Percentiles rank a stretch among this genome's conserved stretches.
These are phyloP conservation scores for Cercospora citrullina DNA, from an alignment of 2,329 filamentous ascomycete genomes.

Conservation along the genomic window DNA sequence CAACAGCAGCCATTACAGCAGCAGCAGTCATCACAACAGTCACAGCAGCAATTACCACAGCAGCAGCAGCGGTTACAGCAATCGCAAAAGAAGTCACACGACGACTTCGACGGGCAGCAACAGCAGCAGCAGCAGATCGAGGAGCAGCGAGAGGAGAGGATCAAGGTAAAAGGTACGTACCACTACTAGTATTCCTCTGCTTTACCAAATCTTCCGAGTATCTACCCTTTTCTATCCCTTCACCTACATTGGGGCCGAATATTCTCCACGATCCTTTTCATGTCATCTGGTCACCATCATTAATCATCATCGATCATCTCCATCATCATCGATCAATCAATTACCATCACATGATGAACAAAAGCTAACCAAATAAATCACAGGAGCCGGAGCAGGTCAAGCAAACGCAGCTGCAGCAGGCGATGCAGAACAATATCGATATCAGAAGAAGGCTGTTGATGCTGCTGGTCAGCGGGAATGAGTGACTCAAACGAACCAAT, in stretches of 20 bases:
- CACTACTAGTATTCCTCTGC: no score
- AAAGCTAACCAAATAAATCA: not conserved
- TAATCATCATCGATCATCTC: not conserved
- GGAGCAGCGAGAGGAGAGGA: constrained; percentile 36
- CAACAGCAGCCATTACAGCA: constrained; percentile 26
- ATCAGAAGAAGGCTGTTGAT: not conserved
- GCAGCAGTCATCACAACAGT: not conserved
- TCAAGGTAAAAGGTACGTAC: constrained; percentile 33
- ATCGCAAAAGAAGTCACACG: not conserved
- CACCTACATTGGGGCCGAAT: not conserved
- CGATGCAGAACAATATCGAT: constrained; percentile 32
- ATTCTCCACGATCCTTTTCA: not conserved
- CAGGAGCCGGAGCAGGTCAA: constrained; percentile 35
- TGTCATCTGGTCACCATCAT: not conserved
- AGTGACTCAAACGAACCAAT: not conserved
- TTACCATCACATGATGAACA: not conserved
- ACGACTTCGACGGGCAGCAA: not conserved
- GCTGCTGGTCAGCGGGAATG: not conserved
- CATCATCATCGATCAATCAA: not conserved
- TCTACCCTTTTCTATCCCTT: no score
- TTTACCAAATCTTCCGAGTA: not conserved
- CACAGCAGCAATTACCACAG: not conserved
- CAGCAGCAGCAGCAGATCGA: constrained; percentile 29
- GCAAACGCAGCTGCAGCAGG: constrained; percentile 31
- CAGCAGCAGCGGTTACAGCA: not conserved